phyloP scores from a whole-genome alignment of 495 filamentous ascomycete species.

The Aspergillus nidulans region DNA sequence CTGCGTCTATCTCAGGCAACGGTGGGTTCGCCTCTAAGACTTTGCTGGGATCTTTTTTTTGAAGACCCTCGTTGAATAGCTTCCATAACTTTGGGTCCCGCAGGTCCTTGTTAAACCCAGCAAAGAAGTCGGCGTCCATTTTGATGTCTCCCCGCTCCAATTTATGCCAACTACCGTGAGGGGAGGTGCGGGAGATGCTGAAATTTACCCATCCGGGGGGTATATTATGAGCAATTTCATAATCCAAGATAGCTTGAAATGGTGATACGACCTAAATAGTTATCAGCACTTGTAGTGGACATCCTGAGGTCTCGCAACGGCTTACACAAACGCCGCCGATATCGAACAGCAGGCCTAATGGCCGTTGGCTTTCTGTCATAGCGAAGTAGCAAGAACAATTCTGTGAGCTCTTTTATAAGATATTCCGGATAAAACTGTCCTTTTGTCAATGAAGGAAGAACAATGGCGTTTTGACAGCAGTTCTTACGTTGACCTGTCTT shows the following conservation, averaged over 20 bases:
- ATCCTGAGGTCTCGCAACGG: background rate
- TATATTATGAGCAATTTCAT: conserved; percentile 69
- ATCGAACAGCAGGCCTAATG: conserved; percentile 87
- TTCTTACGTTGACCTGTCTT: background rate
- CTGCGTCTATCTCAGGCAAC: conserved; percentile 69
- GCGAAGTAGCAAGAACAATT: background rate
- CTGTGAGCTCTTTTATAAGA: background rate
- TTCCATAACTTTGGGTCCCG: conserved; percentile 61
- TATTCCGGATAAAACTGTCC: no score
- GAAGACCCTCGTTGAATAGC: conserved; percentile 46
- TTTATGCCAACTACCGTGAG: conserved; percentile 83
- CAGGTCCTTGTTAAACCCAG: conserved; percentile 70
- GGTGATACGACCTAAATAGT: conserved; percentile 73
- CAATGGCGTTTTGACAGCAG: no score
- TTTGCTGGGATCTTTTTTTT: conserved; percentile 25
- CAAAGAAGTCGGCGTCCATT: conserved; percentile 71
- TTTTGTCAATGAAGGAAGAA: no score
- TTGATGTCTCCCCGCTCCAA: conserved; percentile 72
- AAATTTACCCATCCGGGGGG: conserved; percentile 87
- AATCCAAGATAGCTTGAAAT: conserved; percentile 86
- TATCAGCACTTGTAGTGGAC: background rate
- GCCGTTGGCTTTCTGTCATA: conserved; percentile 43
- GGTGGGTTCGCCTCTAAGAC: conserved; percentile 46
- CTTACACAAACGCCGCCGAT: conserved; percentile 96
- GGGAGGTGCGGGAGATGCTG: conserved; percentile 71